These are phyloP conservation scores for Aspergillus intermedius DNA, from an alignment of 2,329 filamentous ascomycete species.

Conservation along the genomic window DNA sequence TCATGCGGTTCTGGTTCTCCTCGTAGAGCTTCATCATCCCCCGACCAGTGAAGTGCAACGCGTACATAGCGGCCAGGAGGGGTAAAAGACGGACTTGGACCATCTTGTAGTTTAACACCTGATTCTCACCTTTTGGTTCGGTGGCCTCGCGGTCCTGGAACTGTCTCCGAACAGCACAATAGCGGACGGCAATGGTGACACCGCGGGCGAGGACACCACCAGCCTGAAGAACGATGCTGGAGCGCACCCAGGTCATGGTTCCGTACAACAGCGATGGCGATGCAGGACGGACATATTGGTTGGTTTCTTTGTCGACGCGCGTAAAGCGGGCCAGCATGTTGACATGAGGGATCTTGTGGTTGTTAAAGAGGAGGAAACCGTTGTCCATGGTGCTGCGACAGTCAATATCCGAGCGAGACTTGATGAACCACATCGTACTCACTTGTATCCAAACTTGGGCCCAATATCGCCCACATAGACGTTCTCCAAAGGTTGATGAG, in stretches of 20 bases:
- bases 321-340: slow-evolving; percentile 70
- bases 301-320: slow-evolving; percentile 59
- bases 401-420: slow-evolving; percentile 1
- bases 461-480: slow-evolving; percentile 74
- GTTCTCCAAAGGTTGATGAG: slow-evolving; percentile 61
- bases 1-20: slow-evolving; percentile 65
- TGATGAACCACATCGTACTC: slow-evolving; percentile 11
- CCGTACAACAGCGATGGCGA: slow-evolving; percentile 66
- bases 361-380: slow-evolving; percentile 70
- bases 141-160: slow-evolving; percentile 68
- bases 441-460: slow-evolving; percentile 70
- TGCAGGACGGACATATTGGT: slow-evolving; percentile 61
- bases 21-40: slow-evolving; percentile 69
- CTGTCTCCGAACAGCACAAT: slow-evolving; percentile 67
- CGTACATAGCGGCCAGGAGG: slow-evolving; percentile 66
- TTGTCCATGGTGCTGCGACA: slow-evolving; percentile 65
- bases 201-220: slow-evolving; percentile 66
- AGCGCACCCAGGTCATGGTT: slow-evolving; percentile 68
- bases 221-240: slow-evolving; percentile 66
- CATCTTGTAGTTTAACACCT: slow-evolving; percentile 75
- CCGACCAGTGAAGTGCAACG: slow-evolving; percentile 71
- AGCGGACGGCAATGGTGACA: slow-evolving; percentile 70
- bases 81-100: slow-evolving; percentile 68
- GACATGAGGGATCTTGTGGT: slow-evolving; percentile 66
- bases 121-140: slow-evolving; percentile 58